Percentiles rank a stretch among this genome's conserved stretches.
phyloP scores from a whole-genome alignment of 2,329 filamentous ascomycete species.

The Colletotrichum filicis region DNA sequence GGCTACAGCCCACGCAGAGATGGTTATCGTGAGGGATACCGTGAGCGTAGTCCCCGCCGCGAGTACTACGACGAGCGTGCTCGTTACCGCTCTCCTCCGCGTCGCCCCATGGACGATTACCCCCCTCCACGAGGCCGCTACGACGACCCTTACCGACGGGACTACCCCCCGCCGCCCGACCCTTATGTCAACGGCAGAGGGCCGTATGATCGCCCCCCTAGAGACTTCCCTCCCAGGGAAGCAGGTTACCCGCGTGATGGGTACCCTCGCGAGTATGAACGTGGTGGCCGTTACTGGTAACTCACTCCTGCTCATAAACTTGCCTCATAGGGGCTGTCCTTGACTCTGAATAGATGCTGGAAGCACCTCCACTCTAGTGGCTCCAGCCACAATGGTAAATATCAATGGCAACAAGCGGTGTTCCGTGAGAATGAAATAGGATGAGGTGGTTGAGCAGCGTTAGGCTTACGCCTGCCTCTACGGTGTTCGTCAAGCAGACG shows the following conservation, averaged over 20 bases:
- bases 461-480: background rate
- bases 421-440: background rate
- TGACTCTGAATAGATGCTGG: constrained; percentile 35
- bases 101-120: constrained; percentile 84
- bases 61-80: constrained; percentile 90
- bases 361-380: background rate
- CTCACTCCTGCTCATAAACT: constrained; percentile 37
- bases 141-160: constrained; percentile 81
- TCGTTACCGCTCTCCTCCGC: constrained; percentile 83
- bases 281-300: constrained; percentile 63
- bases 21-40: constrained; percentile 77
- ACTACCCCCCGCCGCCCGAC: constrained; percentile 73
- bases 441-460: background rate
- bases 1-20: constrained; percentile 85
- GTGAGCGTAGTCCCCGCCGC: constrained; percentile 85
- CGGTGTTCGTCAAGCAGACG: too few species aligned
- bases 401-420: background rate
- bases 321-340: constrained; percentile 34
- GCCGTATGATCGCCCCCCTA: constrained; percentile 65
- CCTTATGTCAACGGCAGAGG: constrained; percentile 65
- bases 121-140: constrained; percentile 73
- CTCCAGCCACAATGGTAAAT: background rate
- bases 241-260: constrained; percentile 58
- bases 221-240: constrained; percentile 63
- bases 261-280: constrained; percentile 61